A percentile compares a stretch with the other conserved stretches of the same genome.
Conservation (phyloP, 208 protist genomes). For the Endotrypanum monterogeii region DNA sequence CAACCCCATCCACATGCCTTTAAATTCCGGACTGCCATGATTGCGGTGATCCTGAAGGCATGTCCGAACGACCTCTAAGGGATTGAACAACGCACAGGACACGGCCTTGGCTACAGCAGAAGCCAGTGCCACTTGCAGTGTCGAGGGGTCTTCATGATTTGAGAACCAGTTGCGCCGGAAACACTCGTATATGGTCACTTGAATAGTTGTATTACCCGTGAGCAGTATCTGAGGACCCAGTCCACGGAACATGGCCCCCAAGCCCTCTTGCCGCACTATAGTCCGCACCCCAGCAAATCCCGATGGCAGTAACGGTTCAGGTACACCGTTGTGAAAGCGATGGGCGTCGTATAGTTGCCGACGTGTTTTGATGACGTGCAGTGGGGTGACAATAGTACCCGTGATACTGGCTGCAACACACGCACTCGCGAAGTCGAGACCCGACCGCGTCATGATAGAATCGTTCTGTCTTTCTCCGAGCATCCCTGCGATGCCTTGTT, state of each 20-base stretch:
- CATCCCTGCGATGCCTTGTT: conserved; percentile 41
- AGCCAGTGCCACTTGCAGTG: conserved; percentile 61
- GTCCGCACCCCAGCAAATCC: conserved; percentile 24
- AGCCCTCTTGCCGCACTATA: conserved; percentile 66
- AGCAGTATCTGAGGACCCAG: conserved; percentile 78
- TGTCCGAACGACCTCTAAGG: conserved; percentile 84
- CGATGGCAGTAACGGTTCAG: conserved; percentile 18
- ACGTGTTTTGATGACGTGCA: conserved; percentile 82
- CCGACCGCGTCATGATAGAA: conserved; percentile 15
- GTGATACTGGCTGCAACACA: conserved; percentile 66
- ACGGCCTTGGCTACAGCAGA: conserved; percentile 74
- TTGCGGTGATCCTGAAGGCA: conserved; percentile 77
- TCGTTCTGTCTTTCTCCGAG: conserved; percentile 16
- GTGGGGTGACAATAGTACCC: conserved; percentile 67
- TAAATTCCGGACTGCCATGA: conserved; percentile 41
- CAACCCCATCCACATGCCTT: conserved; percentile 60
- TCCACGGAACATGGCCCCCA: conserved; percentile 63
- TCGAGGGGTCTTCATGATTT: conserved; percentile 58
- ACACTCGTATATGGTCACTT: conserved; percentile 85
- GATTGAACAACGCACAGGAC: conserved; percentile 74
- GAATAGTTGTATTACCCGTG: conserved; percentile 76
- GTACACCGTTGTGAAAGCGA: conserved; percentile 21
- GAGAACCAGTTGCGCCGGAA: conserved; percentile 66
- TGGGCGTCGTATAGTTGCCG: conserved; percentile 60
- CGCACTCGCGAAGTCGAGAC: conserved; percentile 62